Conservation (phyloP, 2,329 filamentous ascomycete genomes). For the Talaromyces islandicus region DNA sequence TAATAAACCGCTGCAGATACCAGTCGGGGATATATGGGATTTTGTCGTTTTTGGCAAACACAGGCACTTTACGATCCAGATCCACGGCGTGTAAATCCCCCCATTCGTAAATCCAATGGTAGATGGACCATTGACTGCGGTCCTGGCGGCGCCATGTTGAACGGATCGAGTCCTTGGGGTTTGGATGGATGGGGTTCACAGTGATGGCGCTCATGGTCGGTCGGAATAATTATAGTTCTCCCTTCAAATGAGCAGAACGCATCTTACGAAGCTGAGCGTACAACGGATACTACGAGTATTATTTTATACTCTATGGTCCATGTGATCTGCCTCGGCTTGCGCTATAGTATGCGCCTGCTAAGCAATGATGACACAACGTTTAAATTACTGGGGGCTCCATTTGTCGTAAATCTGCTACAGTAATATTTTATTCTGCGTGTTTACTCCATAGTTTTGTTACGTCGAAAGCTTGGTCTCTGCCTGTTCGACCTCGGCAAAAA, state of each 20-base stretch:
- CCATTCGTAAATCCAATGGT: slow-evolving; percentile 23
- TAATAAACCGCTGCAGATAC: slow-evolving; percentile 29
- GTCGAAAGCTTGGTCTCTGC: too few species aligned
- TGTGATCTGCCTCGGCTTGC: neutral
- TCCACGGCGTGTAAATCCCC: slow-evolving; percentile 17
- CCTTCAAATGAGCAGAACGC: too few species aligned
- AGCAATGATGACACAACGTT: neutral
- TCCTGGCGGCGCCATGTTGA: slow-evolving; percentile 25
- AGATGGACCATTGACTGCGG: slow-evolving; percentile 19
- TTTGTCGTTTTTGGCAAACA: slow-evolving; percentile 33
- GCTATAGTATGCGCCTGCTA: neutral
- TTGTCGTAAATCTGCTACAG: neutral
- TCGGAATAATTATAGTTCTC: too few species aligned
- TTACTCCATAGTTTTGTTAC: too few species aligned
- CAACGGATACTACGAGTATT: neutral
- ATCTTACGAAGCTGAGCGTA: neutral
- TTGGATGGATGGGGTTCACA: neutral
- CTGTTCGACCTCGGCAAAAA: neutral
- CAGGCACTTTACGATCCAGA: slow-evolving; percentile 23
- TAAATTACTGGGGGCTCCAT: neutral
- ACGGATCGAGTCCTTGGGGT: slow-evolving; percentile 29
- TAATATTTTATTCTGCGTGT: neutral
- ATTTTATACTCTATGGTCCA: neutral
- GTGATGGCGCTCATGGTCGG: neutral
- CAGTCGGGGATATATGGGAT: slow-evolving; percentile 29